These are phyloP conservation scores for Tylopilus vinaceipallidus DNA, from an alignment of 768 basidiomycete species.

Conservation along the genomic window DNA sequence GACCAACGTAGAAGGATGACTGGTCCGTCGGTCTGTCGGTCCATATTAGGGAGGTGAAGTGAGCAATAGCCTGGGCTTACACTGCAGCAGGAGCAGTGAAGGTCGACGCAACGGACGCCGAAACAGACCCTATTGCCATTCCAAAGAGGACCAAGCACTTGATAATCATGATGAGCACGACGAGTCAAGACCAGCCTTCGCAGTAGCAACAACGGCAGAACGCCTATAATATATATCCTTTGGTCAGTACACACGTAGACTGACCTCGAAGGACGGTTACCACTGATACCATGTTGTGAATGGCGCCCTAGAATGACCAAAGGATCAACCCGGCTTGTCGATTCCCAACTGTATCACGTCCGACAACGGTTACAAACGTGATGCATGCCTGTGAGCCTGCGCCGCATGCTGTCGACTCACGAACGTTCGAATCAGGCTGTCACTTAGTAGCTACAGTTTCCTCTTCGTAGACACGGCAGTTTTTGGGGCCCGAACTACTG, in stretches of 20 bases:
- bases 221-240: constrained; percentile 13
- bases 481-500: neutral
- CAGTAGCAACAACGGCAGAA: neutral
- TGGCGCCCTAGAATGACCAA: too few species aligned
- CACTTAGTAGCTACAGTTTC: too few species aligned
- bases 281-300: neutral
- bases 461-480: too few species aligned
- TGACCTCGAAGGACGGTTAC: neutral
- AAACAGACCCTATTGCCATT: constrained; percentile 16
- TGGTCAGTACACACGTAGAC: constrained; percentile 8
- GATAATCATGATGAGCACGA: constrained; percentile 14
- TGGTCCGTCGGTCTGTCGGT: constrained; percentile 25
- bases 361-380: neutral
- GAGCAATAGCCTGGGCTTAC: constrained; percentile 12
- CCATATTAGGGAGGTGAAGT: neutral
- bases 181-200: neutral
- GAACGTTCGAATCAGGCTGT: too few species aligned
- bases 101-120: constrained; percentile 22
- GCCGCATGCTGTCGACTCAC: too few species aligned
- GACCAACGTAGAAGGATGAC: constrained; percentile 42
- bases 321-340: neutral
- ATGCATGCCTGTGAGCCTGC: too few species aligned
- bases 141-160: constrained; percentile 14
- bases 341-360: neutral
- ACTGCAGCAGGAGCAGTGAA: constrained; percentile 31